Evolutionary conservation across 306 rosid genomes (phyloP).

Genomic region (Prunus mongolica): DNA sequence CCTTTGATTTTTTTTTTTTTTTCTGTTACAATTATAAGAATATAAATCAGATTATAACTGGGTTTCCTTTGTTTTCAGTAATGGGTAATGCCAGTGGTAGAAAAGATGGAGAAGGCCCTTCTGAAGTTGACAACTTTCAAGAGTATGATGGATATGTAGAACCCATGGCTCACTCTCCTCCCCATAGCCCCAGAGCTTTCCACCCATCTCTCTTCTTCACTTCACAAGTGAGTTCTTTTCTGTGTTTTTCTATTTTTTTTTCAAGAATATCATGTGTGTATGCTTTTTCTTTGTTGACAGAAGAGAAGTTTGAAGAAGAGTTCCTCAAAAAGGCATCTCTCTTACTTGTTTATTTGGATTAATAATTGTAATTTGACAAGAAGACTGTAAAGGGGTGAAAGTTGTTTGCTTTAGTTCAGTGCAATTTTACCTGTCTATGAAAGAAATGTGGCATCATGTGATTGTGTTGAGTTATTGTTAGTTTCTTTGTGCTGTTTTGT

Average conservation of each 20-base stretch:
- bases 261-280: background rate
- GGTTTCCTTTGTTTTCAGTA: conserved; percentile 23
- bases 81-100: conserved; percentile 35
- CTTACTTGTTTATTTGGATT: background rate
- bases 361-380: background rate
- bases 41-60: conserved; percentile 5
- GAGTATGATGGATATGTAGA: conserved; percentile 10
- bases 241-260: background rate
- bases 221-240: conserved; percentile 23
- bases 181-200: background rate
- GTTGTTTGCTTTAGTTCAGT: conserved; percentile 1
- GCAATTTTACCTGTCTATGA: background rate
- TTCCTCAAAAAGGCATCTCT: background rate
- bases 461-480: background rate
- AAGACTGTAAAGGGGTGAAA: background rate
- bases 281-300: background rate
- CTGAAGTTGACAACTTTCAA: conserved; percentile 26
- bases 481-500: background rate
- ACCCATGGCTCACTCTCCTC: conserved; percentile 27
- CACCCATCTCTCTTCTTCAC: conserved; percentile 8
- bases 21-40: background rate
- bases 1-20: background rate
- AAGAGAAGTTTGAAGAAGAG: background rate
- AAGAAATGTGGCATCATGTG: background rate
- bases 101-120: conserved; percentile 35